Percentiles rank a stretch among this genome's conserved stretches.
Evolutionary conservation across 495 filamentous ascomycete species (phyloP).

Genomic region (Margaritispora aquatica): DNA sequence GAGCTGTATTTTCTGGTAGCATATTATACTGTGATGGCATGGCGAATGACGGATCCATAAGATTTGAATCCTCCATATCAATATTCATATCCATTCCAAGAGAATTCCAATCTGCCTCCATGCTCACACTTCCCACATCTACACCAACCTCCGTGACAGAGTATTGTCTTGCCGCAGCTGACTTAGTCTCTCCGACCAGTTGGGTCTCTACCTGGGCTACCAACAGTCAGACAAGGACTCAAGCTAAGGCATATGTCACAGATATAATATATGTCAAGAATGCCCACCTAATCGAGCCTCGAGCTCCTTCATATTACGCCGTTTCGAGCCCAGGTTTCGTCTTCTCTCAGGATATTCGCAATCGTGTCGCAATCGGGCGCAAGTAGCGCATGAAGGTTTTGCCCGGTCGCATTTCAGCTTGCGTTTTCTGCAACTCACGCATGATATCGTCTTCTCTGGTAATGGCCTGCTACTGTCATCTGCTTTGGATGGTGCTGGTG

Average conservation of each 20-base stretch:
- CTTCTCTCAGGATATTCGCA: slow-evolving; percentile 94
- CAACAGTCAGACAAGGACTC: neutral
- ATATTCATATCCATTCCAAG: slow-evolving; percentile 30
- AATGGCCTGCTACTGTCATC: slow-evolving; percentile 10
- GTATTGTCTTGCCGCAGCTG: slow-evolving; percentile 6
- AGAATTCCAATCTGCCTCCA: slow-evolving; percentile 10
- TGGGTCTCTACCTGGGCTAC: slow-evolving; percentile 22
- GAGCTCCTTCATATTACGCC: slow-evolving; percentile 94
- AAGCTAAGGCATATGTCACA: too few species aligned
- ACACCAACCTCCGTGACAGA: neutral
- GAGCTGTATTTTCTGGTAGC: neutral
- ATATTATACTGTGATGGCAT: slow-evolving; percentile 4
- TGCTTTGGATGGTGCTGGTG: neutral
- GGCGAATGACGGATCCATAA: slow-evolving; percentile 16
- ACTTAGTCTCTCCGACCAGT: slow-evolving; percentile 11
- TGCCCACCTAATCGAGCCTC: slow-evolving; percentile 80
- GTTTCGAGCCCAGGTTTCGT: slow-evolving; percentile 93
- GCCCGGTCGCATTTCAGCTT: slow-evolving; percentile 78
- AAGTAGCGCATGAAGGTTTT: slow-evolving; percentile 87
- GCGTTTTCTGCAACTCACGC: slow-evolving; percentile 85
- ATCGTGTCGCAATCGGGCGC: slow-evolving; percentile 76
- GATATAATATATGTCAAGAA: slow-evolving; percentile 19
- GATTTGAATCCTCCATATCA: slow-evolving; percentile 3
- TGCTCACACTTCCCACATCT: neutral
- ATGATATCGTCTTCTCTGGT: slow-evolving; percentile 75